Percentiles rank a stretch among this genome's conserved stretches.
Conservation (phyloP, 225 moss, liverwort and hornwort genomes). For the Pseudoscleropodium purum region DNA sequence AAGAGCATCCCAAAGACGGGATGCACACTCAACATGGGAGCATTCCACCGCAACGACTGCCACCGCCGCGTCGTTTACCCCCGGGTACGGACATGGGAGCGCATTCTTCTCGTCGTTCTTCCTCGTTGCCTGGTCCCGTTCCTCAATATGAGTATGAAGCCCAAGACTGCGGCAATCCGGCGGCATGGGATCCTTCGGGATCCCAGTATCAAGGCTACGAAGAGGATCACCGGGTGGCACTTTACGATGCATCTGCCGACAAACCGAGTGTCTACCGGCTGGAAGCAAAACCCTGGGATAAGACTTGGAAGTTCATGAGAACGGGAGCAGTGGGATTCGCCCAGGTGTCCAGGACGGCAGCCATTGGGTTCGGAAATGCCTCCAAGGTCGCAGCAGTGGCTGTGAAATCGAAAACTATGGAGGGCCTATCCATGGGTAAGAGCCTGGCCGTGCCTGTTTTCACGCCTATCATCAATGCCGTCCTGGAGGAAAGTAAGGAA, state of each 20-base stretch:
- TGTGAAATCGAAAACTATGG: neutral
- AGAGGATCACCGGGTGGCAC: neutral
- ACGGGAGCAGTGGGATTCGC: neutral
- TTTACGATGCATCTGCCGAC: neutral
- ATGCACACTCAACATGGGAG: neutral
- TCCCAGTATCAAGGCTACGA: neutral
- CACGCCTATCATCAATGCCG: neutral
- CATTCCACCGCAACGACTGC: neutral
- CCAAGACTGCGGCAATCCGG: too few relatives aligned
- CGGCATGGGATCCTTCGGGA: neutral
- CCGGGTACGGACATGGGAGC: neutral
- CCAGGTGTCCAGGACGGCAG: neutral
- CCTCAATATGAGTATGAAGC: neutral
- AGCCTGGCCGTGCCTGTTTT: neutral
- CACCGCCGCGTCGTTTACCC: neutral
- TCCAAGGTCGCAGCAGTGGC: neutral
- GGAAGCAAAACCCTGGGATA: neutral
- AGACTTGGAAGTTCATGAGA: neutral
- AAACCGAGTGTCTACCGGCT: neutral
- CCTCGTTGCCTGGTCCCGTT: neutral
- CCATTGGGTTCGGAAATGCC: neutral
- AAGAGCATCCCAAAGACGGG: neutral
- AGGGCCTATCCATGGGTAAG: neutral
- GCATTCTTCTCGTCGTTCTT: neutral
- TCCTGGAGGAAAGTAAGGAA: neutral